phyloP scores from a whole-genome alignment of 805 yeast genomes.

The Nakazawaea laoshanensis region DNA sequence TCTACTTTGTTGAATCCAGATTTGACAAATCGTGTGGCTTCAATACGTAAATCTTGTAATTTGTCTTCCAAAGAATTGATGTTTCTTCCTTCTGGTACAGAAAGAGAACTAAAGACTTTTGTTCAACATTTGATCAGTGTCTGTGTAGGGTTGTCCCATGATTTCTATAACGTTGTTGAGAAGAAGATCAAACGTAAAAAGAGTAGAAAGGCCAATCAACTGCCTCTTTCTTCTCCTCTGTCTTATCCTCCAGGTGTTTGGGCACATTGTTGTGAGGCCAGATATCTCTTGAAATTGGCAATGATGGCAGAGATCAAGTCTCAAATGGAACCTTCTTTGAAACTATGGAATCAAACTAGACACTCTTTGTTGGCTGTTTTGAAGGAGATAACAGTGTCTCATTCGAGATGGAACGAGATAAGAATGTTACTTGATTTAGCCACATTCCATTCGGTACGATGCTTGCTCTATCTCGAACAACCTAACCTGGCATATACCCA shows the following conservation, averaged over 20 bases:
- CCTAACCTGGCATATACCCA: slow-evolving; percentile 52
- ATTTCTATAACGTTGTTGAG: slow-evolving; percentile 33
- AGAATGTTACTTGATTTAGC: slow-evolving; percentile 48
- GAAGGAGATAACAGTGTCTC: slow-evolving; percentile 17
- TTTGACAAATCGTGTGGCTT: slow-evolving; percentile 25
- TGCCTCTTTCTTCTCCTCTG: slow-evolving; percentile 2
- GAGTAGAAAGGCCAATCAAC: slow-evolving; percentile 16
- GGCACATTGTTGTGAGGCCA: slow-evolving; percentile 31
- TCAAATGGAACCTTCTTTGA: slow-evolving; percentile 39
- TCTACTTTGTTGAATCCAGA: slow-evolving; percentile 21
- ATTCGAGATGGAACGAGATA: slow-evolving; percentile 31
- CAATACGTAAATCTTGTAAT: slow-evolving; percentile 31
- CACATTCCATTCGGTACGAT: slow-evolving; percentile 55
- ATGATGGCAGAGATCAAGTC: slow-evolving; percentile 40
- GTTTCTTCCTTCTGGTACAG: slow-evolving; percentile 30
- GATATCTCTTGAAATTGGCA: slow-evolving; percentile 45
- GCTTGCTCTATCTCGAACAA: slow-evolving; percentile 50
- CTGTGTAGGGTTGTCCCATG: slow-evolving; percentile 30
- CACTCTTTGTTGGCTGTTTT: slow-evolving; percentile 36
- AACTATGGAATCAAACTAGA: slow-evolving; percentile 43
- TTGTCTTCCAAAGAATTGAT: slow-evolving; percentile 34
- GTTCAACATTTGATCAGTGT: slow-evolving; percentile 25
- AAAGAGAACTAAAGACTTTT: slow-evolving; percentile 29
- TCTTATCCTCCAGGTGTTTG: slow-evolving; percentile 11
- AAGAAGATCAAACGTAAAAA: slow-evolving; percentile 31